These are phyloP conservation scores for Syzygium oleosum DNA, from an alignment of 345 rosid genomes.

Conservation along the genomic window DNA sequence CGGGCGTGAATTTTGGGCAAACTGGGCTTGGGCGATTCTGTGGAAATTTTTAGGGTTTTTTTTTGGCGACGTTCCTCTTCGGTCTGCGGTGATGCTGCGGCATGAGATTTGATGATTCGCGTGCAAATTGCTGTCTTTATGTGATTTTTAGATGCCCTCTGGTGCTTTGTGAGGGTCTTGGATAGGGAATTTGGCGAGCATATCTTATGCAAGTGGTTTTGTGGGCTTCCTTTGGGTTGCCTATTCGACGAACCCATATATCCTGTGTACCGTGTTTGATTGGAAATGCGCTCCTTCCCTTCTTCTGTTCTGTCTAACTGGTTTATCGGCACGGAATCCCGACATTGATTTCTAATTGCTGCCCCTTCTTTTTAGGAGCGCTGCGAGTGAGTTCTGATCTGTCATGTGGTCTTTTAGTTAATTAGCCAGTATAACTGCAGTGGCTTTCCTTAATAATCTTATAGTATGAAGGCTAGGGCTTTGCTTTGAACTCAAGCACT, in stretches of 20 bases:
- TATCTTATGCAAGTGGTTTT: neutral
- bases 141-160: neutral
- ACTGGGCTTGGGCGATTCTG: neutral
- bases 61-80: neutral
- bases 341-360: neutral
- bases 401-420: neutral
- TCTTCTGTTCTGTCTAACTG: neutral
- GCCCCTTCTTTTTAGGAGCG: neutral
- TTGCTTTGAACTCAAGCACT: neutral
- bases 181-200: neutral
- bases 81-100: neutral
- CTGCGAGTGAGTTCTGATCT: neutral
- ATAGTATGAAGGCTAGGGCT: neutral
- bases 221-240: neutral
- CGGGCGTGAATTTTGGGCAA: neutral
- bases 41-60: neutral
- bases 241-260: neutral
- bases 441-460: neutral
- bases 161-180: neutral
- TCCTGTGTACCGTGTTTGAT: neutral
- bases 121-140: conserved; percentile 2
- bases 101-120: neutral
- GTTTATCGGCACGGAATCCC: neutral
- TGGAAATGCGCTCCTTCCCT: neutral
- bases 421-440: neutral